Evolutionary conservation across 2,329 filamentous ascomycete genomes (phyloP), one percentile per base, ranked within the genome.

Genomic region (Trichophyton equinum): DNA sequence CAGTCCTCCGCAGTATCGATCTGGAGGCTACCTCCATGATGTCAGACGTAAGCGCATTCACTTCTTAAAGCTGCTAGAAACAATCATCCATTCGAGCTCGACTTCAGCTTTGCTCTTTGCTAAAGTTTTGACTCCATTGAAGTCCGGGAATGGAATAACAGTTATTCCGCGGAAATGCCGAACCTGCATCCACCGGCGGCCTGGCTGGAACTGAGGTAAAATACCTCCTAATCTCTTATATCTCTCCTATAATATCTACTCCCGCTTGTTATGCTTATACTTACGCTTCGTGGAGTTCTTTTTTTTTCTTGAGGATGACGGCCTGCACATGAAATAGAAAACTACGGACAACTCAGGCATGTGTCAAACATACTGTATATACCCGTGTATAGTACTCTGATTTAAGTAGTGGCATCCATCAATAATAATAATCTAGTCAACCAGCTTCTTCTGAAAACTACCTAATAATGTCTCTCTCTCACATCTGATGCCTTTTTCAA

Each of bases 21-120:
- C 70, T 70, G 63, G 71, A 71, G 63, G 69, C 67, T 61, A 70
- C 68, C 67, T 75, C 73, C 74, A 75, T 76, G 47, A 18, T 53
- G 47, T 53, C 47, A 15, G 44, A 53, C 22, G 27, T 33, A 53
- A 22, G 20, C 44, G 22, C 47, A 30, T 30, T 33, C 22, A 33
- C 47, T 33, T 11, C 27, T 25, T 33, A 7, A 13, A 49, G 22
- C 46, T 22, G 18, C 22, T 13, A 20, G 11, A 4, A 49, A 7
- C 20, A 49, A 33, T 30, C 47, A 4, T 30, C 18, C 4, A 30
- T 53, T 30, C 22, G 6, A 33, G 27, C 22, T 33, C 27, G 11
- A 30, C 47, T 9, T 53, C 27, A 27, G 8, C 46, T 49, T 22
- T 22, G 22, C 33, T 11, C 4, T 1, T 36, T 36, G 33, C 33